Conservation (phyloP, 352 stramenopile genomes). For the Phytophthora podocarpi region DNA sequence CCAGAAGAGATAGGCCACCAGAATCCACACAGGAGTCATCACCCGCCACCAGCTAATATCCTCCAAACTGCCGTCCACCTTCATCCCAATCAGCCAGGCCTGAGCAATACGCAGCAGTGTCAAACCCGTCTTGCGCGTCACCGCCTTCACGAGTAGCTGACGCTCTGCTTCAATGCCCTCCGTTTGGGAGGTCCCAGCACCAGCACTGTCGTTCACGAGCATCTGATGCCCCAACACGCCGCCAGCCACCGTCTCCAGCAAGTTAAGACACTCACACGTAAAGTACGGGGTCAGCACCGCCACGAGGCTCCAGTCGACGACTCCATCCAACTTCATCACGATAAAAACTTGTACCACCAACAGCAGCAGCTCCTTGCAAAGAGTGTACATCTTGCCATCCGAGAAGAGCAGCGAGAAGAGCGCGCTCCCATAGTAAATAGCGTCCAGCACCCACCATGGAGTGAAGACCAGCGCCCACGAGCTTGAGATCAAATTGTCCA, state of each 20-base stretch:
- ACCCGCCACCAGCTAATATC: slow-evolving; percentile 71
- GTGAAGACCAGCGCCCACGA: slow-evolving; percentile 27
- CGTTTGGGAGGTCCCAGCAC: slow-evolving; percentile 53
- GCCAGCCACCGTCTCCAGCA: slow-evolving; percentile 60
- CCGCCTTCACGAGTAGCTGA: slow-evolving; percentile 37
- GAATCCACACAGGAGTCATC: slow-evolving; percentile 75
- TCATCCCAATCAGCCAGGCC: slow-evolving; percentile 59
- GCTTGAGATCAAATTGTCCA: slow-evolving; percentile 22
- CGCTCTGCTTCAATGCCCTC: slow-evolving; percentile 62
- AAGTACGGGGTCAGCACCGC: slow-evolving; percentile 76
- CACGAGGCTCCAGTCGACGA: slow-evolving; percentile 59
- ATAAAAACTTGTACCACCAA: slow-evolving; percentile 76
- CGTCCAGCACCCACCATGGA: slow-evolving; percentile 34
- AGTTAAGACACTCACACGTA: slow-evolving; percentile 61
- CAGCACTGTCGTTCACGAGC: slow-evolving; percentile 62
- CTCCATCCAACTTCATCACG: slow-evolving; percentile 73
- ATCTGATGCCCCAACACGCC: slow-evolving; percentile 60
- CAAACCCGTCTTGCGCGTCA: slow-evolving; percentile 44
- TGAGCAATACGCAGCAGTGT: slow-evolving; percentile 53
- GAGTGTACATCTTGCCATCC: slow-evolving; percentile 24
- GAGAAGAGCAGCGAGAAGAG: slow-evolving; percentile 24
- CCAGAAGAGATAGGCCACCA: slow-evolving; percentile 56
- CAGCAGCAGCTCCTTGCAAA: slow-evolving; percentile 69
- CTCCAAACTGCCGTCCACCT: slow-evolving; percentile 58
- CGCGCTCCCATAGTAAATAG: slow-evolving; percentile 32